phyloP scores from a whole-genome alignment of 192 early-diverging fungal genomes.

The Pecoramyces ruminantium region DNA sequence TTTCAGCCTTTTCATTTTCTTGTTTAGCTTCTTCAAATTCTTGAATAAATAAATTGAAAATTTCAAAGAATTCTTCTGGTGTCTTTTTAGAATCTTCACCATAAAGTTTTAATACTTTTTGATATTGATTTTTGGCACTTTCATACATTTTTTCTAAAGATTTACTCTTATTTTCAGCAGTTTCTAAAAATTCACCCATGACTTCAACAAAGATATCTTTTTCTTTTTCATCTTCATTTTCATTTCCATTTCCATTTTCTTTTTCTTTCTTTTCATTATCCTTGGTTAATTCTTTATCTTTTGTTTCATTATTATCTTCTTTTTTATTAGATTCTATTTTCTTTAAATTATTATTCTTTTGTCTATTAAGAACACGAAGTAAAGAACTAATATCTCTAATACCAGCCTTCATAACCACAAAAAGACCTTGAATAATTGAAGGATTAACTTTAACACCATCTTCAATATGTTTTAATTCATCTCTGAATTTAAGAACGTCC shows the following conservation, averaged over 20 bases:
- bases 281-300: neutral
- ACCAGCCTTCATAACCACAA: neutral
- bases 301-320: neutral
- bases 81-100: slow-evolving; percentile 1
- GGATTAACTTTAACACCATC: neutral
- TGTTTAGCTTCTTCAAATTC: neutral
- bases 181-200: neutral
- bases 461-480: neutral
- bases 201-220: neutral
- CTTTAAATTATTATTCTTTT: neutral
- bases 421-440: neutral
- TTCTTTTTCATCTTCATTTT: neutral
- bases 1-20: neutral
- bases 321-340: neutral
- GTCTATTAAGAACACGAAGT: neutral
- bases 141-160: neutral
- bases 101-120: neutral
- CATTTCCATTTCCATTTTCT: neutral
- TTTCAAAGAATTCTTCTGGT: slow-evolving; percentile 1
- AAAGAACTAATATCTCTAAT: neutral
- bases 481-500: neutral
- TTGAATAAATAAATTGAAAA: neutral
- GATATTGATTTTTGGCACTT: neutral
- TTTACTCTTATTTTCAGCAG: neutral
- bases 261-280: neutral